Conservation (phyloP, 331 rosid species). For the Malus hybrid region DNA sequence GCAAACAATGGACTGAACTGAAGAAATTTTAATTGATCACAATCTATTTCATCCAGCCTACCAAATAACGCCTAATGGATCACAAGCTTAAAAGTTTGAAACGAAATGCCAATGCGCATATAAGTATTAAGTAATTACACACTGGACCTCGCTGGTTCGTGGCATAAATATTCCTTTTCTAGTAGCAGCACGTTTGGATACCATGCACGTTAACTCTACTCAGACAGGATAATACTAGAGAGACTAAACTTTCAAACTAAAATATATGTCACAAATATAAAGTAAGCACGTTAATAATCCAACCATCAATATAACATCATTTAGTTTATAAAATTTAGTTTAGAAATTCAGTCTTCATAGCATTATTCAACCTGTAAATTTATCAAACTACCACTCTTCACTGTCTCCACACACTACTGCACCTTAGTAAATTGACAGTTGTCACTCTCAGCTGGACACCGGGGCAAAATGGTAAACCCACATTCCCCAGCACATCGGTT, state of each 20-base stretch:
- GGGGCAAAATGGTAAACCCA: constrained; percentile 23
- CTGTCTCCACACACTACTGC: background rate
- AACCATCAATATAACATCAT: rapidly evolving
- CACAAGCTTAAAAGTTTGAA: background rate
- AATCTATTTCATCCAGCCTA: no score
- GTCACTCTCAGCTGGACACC: background rate
- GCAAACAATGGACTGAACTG: rapidly evolving
- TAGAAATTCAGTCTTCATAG: rapidly evolving
- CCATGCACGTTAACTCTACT: constrained; percentile 32
- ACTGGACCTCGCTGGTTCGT: background rate
- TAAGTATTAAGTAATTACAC: background rate
- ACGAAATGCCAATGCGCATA: background rate
- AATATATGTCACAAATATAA: no score
- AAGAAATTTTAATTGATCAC: no score
- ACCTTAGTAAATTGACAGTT: constrained; percentile 5
- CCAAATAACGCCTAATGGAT: background rate
- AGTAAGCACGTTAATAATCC: no score
- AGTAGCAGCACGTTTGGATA: constrained; percentile 39
- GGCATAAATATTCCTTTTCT: background rate
- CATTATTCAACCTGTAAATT: background rate
- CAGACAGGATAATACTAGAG: rapidly evolving
- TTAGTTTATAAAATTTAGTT: no score
- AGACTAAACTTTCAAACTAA: no score
- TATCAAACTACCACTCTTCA: background rate
- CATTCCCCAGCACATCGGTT: constrained; percentile 1